Conservation (phyloP, 2,329 filamentous ascomycete species). For the Magnaporthiopsis rhizophila region DNA sequence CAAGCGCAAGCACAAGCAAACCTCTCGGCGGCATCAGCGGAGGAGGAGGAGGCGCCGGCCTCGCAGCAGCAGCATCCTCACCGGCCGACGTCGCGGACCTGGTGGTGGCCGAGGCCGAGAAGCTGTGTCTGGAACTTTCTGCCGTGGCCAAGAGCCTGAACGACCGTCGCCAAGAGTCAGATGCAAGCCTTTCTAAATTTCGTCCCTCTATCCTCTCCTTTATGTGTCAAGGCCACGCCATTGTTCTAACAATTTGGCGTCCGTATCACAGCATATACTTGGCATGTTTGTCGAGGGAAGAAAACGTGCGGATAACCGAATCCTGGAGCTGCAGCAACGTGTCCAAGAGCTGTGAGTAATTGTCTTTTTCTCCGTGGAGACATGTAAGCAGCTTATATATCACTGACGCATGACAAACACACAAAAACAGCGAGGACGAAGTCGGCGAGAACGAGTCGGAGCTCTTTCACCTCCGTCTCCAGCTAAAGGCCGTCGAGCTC, state of each 20-base stretch:
- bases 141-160: slow-evolving; percentile 42
- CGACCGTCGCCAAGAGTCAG: slow-evolving; percentile 50
- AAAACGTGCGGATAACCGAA: slow-evolving; percentile 48
- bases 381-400: too few species aligned
- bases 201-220: slow-evolving; percentile 6
- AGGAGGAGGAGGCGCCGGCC: neutral
- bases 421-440: slow-evolving; percentile 40
- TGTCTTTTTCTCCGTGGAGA: too few species aligned
- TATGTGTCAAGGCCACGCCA: neutral
- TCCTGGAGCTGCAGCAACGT: slow-evolving; percentile 51
- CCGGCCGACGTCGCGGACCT: neutral
- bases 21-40: too few species aligned
- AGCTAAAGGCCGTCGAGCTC: slow-evolving; percentile 54
- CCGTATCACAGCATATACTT: slow-evolving; percentile 46
- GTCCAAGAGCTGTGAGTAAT: slow-evolving; percentile 46
- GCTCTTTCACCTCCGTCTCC: slow-evolving; percentile 52
- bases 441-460: slow-evolving; percentile 50
- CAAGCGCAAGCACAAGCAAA: neutral
- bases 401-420: neutral
- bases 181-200: slow-evolving; percentile 31
- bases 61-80: neutral
- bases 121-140: slow-evolving; percentile 42
- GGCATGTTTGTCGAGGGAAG: slow-evolving; percentile 49
- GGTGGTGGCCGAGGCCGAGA: slow-evolving; percentile 25
- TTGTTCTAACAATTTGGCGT: neutral